Evolutionary conservation across 1,139 yeast species (phyloP), one percentile per base, ranked within the genome.

Genomic region (Taiozyma onychis): DNA sequence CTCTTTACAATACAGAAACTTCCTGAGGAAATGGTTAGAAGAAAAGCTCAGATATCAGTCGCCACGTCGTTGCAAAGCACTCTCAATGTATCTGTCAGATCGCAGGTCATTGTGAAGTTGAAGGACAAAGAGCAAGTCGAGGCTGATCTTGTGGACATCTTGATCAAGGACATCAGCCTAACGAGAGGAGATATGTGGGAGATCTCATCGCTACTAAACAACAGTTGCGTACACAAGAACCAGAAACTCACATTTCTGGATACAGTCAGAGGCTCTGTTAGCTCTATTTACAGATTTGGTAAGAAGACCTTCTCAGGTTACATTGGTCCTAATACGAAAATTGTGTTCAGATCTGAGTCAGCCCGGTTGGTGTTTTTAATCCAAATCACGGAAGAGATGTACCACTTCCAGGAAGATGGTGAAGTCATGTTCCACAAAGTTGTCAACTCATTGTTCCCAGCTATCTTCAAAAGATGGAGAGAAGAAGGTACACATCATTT

Each of bases 391-490:
- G 77, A 86, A 42, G 99, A 95, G 63, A 95, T 93, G 97, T 95
- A 98, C 96, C 90, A 91, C 64, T 95, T 95, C 66, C 98, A 93
- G 67, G 97, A 91, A 63, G 87, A 86, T 58, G 99, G 99, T 0
- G 98, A 91, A 62, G 87, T 91, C 47, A 80, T 89, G 78, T 93
- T 91, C 65, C 95, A 91, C 66, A 90, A 90, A 66, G 80, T 95
- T 60, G 89, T 95, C 47, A 91, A 93, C 65, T 88, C 95, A 24
- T 75, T 93, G 51, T 81, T 95, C 53, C 99, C 99, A 0, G 87
- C 85, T 54, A 85, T 93, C 28, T 90, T 95, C 66, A 85, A 84
- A 58, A 78, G 85, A 51, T 93, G 98, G 98, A 77, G 91, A 56
- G 84, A 84, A 41, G 78, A 83, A 51, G 90, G 86, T 22, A 87